Evolutionary conservation across 192 early-diverging fungal genomes (phyloP).

Genomic region (Coemansia sp.): DNA sequence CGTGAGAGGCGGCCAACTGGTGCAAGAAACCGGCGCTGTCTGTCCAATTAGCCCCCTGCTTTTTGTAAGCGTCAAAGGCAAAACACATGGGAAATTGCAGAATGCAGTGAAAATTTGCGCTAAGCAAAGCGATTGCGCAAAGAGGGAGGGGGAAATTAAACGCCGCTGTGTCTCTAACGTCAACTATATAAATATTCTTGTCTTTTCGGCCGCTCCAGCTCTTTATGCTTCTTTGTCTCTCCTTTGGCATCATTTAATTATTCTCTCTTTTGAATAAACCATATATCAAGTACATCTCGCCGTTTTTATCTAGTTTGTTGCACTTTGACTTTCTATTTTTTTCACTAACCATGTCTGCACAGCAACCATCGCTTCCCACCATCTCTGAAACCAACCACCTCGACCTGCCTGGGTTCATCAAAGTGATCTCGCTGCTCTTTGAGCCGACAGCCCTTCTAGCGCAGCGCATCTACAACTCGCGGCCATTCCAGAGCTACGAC

Average conservation of each 20-base stretch:
- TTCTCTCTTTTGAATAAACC: neutral
- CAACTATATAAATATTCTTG: neutral
- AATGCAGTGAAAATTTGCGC: neutral
- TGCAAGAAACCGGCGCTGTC: neutral
- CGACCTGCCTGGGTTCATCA: slow-evolving; percentile 55
- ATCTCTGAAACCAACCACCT: slow-evolving; percentile 67
- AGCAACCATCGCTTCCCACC: slow-evolving; percentile 57
- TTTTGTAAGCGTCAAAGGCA: neutral
- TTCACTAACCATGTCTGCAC: slow-evolving; percentile 25
- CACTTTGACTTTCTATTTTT: neutral
- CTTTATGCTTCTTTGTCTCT: neutral
- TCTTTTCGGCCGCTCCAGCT: neutral
- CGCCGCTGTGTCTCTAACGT: neutral
- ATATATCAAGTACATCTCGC: neutral
- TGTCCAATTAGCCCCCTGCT: neutral
- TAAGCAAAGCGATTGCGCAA: neutral
- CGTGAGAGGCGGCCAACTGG: neutral
- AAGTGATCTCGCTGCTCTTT: slow-evolving; percentile 72
- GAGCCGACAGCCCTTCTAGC: slow-evolving; percentile 85
- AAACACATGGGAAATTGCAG: neutral
- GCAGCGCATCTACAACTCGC: slow-evolving; percentile 61
- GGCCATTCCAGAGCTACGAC: slow-evolving; percentile 72
- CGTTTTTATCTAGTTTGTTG: neutral
- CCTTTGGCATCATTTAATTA: neutral
- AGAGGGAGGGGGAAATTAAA: neutral